Percentiles rank a stretch among this genome's conserved stretches.
Conservation (phyloP, 768 basidiomycete species). For the Podaxis mareebaensis region DNA sequence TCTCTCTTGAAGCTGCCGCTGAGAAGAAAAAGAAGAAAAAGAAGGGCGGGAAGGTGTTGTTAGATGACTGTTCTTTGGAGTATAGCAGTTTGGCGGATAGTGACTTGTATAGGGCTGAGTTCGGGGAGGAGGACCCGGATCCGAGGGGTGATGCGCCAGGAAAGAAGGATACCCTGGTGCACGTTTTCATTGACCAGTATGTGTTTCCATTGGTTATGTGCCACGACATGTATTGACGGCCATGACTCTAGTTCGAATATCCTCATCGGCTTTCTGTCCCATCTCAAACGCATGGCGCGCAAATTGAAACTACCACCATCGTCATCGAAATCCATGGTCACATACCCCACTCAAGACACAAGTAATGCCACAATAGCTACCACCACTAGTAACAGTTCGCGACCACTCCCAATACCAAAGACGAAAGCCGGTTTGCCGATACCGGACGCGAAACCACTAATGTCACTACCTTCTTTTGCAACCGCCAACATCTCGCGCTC, state of each 20-base stretch:
- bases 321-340: constrained; percentile 17
- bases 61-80: constrained; percentile 7
- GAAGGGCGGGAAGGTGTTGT: constrained; percentile 11
- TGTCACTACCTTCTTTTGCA: constrained; percentile 43
- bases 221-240: constrained; percentile 31
- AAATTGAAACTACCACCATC: constrained; percentile 7
- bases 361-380: constrained; percentile 15
- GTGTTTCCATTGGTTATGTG: constrained; percentile 26
- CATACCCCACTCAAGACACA: constrained; percentile 16
- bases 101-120: constrained; percentile 16
- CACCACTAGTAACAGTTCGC: constrained; percentile 14
- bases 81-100: constrained; percentile 12
- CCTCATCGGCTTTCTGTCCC: constrained; percentile 76
- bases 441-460: constrained; percentile 20
- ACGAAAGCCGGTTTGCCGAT: constrained; percentile 13
- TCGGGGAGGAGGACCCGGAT: constrained; percentile 28
- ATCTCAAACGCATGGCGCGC: constrained; percentile 47
- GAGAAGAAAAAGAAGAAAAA: constrained; percentile 18
- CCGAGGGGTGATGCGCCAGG: constrained; percentile 34
- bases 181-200: constrained; percentile 63
- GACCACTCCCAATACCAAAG: constrained; percentile 24
- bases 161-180: constrained; percentile 36
- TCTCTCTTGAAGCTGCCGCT: constrained; percentile 11
- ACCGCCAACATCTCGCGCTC: constrained; percentile 29
- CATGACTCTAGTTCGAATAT: constrained; percentile 76